Evolutionary conservation across 352 stramenopile species (phyloP).

Genomic region (Pythium aquatile): DNA sequence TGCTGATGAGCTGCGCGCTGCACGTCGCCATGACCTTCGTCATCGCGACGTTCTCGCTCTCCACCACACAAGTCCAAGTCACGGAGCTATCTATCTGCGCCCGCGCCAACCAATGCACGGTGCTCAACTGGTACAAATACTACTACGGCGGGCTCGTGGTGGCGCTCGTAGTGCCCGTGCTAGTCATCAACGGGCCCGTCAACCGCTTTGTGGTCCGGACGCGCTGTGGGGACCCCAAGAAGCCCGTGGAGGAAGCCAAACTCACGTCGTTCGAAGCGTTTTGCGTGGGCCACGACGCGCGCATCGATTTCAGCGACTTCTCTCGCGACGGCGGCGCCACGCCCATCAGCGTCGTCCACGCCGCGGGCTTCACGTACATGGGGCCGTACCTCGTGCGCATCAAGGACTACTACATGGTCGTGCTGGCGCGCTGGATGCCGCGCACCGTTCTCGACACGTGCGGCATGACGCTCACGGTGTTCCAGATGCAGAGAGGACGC

Average conservation of each 20-base stretch:
- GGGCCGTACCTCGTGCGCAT: slow-evolving; percentile 22
- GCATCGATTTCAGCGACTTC: slow-evolving; percentile 20
- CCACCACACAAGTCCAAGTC: slow-evolving; percentile 17
- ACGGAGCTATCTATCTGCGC: slow-evolving; percentile 17
- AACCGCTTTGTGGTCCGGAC: slow-evolving; percentile 10
- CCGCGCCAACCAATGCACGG: slow-evolving; percentile 17
- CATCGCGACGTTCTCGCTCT: slow-evolving; percentile 11
- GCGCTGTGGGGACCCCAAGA: not conserved
- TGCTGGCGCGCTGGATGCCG: slow-evolving; percentile 10
- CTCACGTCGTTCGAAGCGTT: slow-evolving; percentile 21
- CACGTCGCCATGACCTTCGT: slow-evolving; percentile 9
- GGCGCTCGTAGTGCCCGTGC: slow-evolving; percentile 9
- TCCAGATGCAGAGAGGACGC: slow-evolving; percentile 2
- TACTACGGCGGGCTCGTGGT: slow-evolving; percentile 17
- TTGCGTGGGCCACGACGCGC: slow-evolving; percentile 13
- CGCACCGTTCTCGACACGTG: slow-evolving; percentile 9
- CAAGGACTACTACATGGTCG: slow-evolving; percentile 23
- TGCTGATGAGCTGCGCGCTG: slow-evolving; percentile 10
- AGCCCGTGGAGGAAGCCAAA: not conserved
- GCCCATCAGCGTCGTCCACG: slow-evolving; percentile 18
- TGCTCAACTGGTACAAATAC: slow-evolving; percentile 12
- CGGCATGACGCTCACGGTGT: slow-evolving; percentile 17
- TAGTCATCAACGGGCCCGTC: slow-evolving; percentile 7
- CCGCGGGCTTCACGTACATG: slow-evolving; percentile 16
- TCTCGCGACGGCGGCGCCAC: slow-evolving; percentile 4